These are phyloP conservation scores for Cyberlindnera suaveolens DNA, from an alignment of 805 yeast species.

Conservation along the genomic window DNA sequence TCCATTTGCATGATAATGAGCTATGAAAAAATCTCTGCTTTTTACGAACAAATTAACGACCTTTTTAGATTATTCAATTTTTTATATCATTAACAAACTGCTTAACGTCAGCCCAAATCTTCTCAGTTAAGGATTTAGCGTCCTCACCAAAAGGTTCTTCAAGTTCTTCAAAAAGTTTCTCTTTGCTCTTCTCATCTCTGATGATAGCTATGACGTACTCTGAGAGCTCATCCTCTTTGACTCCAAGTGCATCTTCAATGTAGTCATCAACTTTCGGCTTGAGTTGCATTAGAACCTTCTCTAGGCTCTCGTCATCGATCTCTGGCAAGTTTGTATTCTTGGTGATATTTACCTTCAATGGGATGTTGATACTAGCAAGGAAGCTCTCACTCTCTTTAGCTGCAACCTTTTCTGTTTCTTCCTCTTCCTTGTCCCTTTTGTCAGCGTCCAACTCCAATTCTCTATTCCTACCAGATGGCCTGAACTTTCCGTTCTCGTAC, in stretches of 20 bases:
- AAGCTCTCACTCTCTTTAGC: slow-evolving; percentile 12
- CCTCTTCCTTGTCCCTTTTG: slow-evolving; percentile 32
- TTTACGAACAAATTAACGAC: neutral
- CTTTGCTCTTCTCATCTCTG: slow-evolving; percentile 27
- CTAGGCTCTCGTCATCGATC: slow-evolving; percentile 13
- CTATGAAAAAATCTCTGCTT: neutral
- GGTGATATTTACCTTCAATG: slow-evolving; percentile 10
- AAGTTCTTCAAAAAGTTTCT: slow-evolving; percentile 36
- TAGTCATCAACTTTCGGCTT: slow-evolving; percentile 34
- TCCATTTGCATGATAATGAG: slow-evolving; percentile 14
- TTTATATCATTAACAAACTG: neutral
- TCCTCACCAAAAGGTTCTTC: slow-evolving; percentile 47
- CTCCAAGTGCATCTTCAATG: slow-evolving; percentile 47
- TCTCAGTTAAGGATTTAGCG: slow-evolving; percentile 34
- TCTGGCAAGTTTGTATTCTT: slow-evolving; percentile 10
- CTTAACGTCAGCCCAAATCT: slow-evolving; percentile 28
- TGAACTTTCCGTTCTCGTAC: slow-evolving; percentile 13
- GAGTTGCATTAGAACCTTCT: slow-evolving; percentile 20
- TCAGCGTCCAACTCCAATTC: slow-evolving; percentile 39
- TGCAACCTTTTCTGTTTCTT: slow-evolving; percentile 20
- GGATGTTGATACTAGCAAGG: slow-evolving; percentile 13
- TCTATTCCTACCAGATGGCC: slow-evolving; percentile 16
- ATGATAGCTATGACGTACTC: slow-evolving; percentile 37
- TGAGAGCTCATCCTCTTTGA: slow-evolving; percentile 44
- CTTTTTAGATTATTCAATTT: no score